These are phyloP conservation scores for Lasiodiplodia citricola DNA, from an alignment of 2,329 filamentous ascomycete genomes.

Conservation along the genomic window DNA sequence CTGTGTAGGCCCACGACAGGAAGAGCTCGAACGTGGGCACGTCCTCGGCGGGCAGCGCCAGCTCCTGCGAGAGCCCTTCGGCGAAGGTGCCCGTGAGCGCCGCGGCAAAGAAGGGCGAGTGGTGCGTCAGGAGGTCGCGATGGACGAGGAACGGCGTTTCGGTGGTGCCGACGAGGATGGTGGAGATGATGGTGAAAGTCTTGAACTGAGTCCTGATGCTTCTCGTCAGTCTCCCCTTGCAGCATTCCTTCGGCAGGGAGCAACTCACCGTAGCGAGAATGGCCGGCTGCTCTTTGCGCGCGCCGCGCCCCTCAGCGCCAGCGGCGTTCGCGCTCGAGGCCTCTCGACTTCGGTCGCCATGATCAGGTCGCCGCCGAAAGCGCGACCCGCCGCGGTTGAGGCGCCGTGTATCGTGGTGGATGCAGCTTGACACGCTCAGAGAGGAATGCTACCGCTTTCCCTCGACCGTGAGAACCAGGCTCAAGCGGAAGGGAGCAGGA, in stretches of 20 bases:
- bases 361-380: neutral
- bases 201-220: conserved; percentile 45
- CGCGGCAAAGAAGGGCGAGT: conserved; percentile 58
- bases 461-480: neutral
- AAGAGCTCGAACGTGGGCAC: conserved; percentile 56
- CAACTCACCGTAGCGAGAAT: conserved; percentile 27
- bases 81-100: conserved; percentile 55
- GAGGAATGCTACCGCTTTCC: neutral
- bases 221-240: conserved; percentile 26
- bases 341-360: conserved; percentile 25
- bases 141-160: conserved; percentile 52
- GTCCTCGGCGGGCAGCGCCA: conserved; percentile 52
- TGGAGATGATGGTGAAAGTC: conserved; percentile 45
- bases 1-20: conserved; percentile 58
- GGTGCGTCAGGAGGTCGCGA: conserved; percentile 52
- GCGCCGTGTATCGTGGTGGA: neutral
- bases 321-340: conserved; percentile 5
- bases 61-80: conserved; percentile 49
- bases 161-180: conserved; percentile 47
- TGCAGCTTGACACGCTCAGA: neutral
- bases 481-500: neutral
- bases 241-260: neutral
- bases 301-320: conserved; percentile 16
- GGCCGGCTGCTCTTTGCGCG: conserved; percentile 20
- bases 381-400: neutral